Base-by-base conservation (phyloP, 306 rosid species). In the Lathyrus oleraceus region DNA sequence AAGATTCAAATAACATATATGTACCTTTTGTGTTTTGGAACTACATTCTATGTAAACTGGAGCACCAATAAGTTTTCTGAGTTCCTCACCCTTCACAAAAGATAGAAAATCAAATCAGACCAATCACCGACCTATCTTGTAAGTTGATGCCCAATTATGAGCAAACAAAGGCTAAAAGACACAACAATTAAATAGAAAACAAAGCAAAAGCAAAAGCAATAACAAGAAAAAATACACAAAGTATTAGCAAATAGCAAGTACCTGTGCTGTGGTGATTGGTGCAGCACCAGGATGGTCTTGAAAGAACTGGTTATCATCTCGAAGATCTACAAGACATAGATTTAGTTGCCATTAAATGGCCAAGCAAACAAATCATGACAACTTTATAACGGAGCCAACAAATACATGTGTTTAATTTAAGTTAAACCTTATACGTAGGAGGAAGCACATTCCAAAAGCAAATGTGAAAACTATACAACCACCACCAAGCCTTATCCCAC, bases 21-120 rank as follows among this genome's bases (percentile, higher is more conserved):
- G 53, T 79, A 90, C 98, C 93, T 88, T 89, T 77, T 94, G 97
- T 20, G 98, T 90, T 87, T 94, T 94, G 36, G 98, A 94, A 82
- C 98, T 94, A 56, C 98, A 94, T 71, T 94, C 98, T 19, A 88
- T 85, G 83, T 88, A 94, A 78, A 80, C 82, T 1, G 89, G 97
- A 57, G 97, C 92, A 12, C 97, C 95, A 5, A 94, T 94, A 32
- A 87, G 87, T 79, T 90, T 90, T 67, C 86, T 85, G 39, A 94
- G 87, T 47, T 94, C 97, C 87, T 90, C 98, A 19, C 97, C 97
- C 98, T 94, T 79, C 70, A 81, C 20, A 60, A 76, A 45, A 75
- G 49, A 63, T 7, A 64, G 48, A 74, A 44, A 73, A 74, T 73
- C 65, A 51, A 73, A 74, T 73, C 70, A 73, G 82, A 54, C 14